Conservation (phyloP, 1,284 basidiomycete genomes). For the Sporisorium reilianum region DNA sequence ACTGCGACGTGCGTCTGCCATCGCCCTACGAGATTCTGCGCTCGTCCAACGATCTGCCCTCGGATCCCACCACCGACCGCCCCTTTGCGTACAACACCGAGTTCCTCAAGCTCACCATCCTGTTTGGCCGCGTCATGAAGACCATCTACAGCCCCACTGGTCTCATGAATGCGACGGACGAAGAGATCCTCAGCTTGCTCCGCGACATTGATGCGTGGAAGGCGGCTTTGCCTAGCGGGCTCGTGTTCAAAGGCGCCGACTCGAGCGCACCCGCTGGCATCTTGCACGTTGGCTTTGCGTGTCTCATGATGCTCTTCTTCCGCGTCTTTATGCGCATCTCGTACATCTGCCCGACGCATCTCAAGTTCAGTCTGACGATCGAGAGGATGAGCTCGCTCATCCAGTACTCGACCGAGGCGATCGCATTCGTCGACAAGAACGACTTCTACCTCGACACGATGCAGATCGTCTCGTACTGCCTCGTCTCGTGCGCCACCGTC, state of each 20-base stretch:
- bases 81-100: constrained; percentile 66
- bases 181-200: constrained; percentile 61
- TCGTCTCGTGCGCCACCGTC: constrained; percentile 65
- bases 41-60: constrained; percentile 48
- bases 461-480: constrained; percentile 60
- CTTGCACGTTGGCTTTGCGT: constrained; percentile 58
- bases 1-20: constrained; percentile 65
- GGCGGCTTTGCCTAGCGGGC: constrained; percentile 52
- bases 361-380: constrained; percentile 63
- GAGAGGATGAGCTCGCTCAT: constrained; percentile 63
- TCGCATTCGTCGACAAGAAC: constrained; percentile 61
- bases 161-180: constrained; percentile 65
- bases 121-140: constrained; percentile 67
- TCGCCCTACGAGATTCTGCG: constrained; percentile 63
- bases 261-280: constrained; percentile 57
- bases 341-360: constrained; percentile 64
- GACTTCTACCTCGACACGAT: constrained; percentile 64
- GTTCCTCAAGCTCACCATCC: constrained; percentile 65
- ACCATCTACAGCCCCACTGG: constrained; percentile 67
- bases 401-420: constrained; percentile 54
- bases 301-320: constrained; percentile 65
- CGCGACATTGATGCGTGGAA: constrained; percentile 63
- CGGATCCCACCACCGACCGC: constrained; percentile 48
- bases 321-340: constrained; percentile 66
- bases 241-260: constrained; percentile 51